Evolutionary conservation across 2,329 filamentous ascomycete species (phyloP), one percentile per base, ranked within the genome.

Genomic region (Curvularia lunata): DNA sequence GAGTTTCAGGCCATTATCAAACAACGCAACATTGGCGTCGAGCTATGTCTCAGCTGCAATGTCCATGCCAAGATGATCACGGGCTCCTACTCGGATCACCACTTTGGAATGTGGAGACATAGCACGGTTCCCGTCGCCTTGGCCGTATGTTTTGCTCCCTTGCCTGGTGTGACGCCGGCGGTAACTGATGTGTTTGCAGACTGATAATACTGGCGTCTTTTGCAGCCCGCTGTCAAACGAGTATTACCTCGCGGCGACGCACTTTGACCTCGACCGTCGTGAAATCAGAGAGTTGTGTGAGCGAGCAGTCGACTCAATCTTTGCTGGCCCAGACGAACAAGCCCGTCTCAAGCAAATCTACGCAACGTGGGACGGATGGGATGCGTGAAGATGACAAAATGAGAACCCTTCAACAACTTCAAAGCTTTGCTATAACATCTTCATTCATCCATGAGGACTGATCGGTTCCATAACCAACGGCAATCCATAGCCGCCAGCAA

Each of bases 131-230:
- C 71, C 7, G 68, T 94, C 43, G 85, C 86, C 4, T 78, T 94
- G 45, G 88, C 86, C 67, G 90, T 92, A 78, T 80, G 89, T 85
- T 37, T 37, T 12, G n/a, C 8, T 12, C 7, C 3, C 4, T n/a
- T 3, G 38, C 12, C 3, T n/a, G 7, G 13, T n/a, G 16, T 46
- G 38, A 7, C 47, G 8, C 53, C 12, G 34, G 34, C n/a, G 12
- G 18, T 27, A 37, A 52, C 67, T 72, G 12, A 70, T 28, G 16
- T 5, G 32, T 16, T 25, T 41, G 4, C 59, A 92, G 89, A 95
- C 91, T 1, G 91, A 95, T 71, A 91, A 95, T 68, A 88, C 94
- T 9, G 91, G 91, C 1, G 86, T 95, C 21, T 95, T 95, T 68
- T 88, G 88, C 48, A 93, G 89, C 69, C 82, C 85, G 0, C 76